A percentile compares a stretch with the other conserved stretches of the same genome.
Conservation (phyloP, 495 filamentous ascomycete species). For the Clohesyomyces aquaticus region DNA sequence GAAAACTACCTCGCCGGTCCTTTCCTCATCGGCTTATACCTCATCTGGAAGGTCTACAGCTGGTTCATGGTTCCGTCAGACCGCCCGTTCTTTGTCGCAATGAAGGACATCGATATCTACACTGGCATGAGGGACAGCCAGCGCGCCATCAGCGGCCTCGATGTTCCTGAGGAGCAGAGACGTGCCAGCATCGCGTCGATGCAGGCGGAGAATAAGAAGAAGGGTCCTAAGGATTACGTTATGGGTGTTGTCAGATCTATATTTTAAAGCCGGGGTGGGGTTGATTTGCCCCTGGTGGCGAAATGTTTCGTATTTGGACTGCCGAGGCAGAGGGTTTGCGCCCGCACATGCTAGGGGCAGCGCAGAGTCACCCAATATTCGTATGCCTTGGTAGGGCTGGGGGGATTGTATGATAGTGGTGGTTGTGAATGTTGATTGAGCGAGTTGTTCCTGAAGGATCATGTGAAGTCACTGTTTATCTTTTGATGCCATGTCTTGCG, state of each 20-base stretch:
- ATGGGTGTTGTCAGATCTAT: slow-evolving; percentile 16
- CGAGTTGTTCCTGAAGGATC: too few species aligned
- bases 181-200: slow-evolving; percentile 19
- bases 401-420: too few species aligned
- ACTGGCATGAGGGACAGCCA: slow-evolving; percentile 26
- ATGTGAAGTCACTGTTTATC: too few species aligned
- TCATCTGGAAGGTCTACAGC: slow-evolving; percentile 51
- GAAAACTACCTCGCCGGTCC: slow-evolving; percentile 26
- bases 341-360: too few species aligned
- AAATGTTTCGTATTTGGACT: too few species aligned
- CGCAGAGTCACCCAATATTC: too few species aligned
- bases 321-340: too few species aligned
- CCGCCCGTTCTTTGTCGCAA: slow-evolving; percentile 26
- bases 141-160: slow-evolving; percentile 14
- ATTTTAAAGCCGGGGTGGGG: too few species aligned
- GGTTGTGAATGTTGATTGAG: too few species aligned
- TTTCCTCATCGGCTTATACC: slow-evolving; percentile 43
- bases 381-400: too few species aligned
- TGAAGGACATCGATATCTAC: slow-evolving; percentile 32
- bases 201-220: slow-evolving; percentile 15
- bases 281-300: too few species aligned
- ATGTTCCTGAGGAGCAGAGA: slow-evolving; percentile 26
- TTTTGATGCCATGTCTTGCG: too few species aligned
- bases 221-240: slow-evolving; percentile 22
- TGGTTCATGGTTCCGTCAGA: slow-evolving; percentile 23